phyloP scores from a whole-genome alignment of 176 grass and related monocot genomes.

The Phoenix roebelenii region DNA sequence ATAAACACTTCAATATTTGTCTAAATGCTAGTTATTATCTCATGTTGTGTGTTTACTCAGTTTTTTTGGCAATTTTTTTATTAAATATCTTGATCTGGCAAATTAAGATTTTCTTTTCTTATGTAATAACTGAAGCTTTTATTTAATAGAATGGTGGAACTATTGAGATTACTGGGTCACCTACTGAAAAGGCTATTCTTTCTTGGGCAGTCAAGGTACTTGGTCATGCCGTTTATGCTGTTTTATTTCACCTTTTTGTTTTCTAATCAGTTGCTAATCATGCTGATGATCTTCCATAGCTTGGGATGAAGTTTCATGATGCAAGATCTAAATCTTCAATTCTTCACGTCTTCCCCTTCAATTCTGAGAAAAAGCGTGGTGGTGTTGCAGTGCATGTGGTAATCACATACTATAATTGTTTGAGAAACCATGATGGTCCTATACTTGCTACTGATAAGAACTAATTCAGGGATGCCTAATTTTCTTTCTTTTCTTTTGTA shows the following conservation, averaged over 20 bases:
- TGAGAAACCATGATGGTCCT: neutral
- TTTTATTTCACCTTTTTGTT: slow-evolving; percentile 10
- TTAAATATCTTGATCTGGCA: too few species aligned
- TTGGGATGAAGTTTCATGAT: slow-evolving; percentile 61
- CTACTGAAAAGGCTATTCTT: slow-evolving; percentile 96
- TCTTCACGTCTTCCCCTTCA: slow-evolving; percentile 79
- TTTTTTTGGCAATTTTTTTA: too few species aligned
- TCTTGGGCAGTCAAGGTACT: slow-evolving; percentile 70
- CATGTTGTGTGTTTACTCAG: too few species aligned
- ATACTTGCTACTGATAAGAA: too few species aligned
- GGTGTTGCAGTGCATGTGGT: slow-evolving; percentile 64
- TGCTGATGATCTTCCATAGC: slow-evolving; percentile 38
- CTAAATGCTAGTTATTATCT: too few species aligned
- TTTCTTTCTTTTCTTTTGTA: neutral
- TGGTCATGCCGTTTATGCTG: slow-evolving; percentile 9
- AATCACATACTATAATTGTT: slow-evolving; percentile 6
- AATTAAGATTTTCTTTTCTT: too few species aligned
- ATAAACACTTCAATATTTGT: too few species aligned
- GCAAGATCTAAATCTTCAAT: slow-evolving; percentile 65
- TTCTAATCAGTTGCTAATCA: slow-evolving; percentile 4
- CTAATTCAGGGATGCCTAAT: too few species aligned
- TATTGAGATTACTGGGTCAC: slow-evolving; percentile 65
- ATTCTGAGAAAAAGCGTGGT: slow-evolving; percentile 76
- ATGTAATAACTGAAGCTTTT: neutral
- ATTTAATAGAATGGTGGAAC: slow-evolving; percentile 42